Conservation (phyloP, 1,284 basidiomycete species). For the Cystodermella granulosa region DNA sequence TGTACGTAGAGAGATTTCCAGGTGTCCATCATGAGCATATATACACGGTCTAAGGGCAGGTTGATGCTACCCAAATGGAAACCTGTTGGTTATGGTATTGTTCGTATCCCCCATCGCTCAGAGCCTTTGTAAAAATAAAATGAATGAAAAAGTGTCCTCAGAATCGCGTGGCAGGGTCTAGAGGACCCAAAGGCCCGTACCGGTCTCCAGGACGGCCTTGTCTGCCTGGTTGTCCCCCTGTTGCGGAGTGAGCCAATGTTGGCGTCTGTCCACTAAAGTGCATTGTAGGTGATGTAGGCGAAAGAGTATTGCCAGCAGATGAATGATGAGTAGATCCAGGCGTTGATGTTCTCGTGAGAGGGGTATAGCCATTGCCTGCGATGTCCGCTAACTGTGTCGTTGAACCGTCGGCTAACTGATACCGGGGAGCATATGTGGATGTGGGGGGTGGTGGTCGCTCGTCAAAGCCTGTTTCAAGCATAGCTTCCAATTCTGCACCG, state of each 20-base stretch:
- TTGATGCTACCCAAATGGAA: too few relatives aligned
- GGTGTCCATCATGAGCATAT: conserved; percentile 30
- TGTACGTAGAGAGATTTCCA: conserved; percentile 27
- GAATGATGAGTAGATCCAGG: conserved; percentile 35
- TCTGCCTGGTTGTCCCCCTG: conserved; percentile 29
- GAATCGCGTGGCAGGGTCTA: conserved; percentile 58
- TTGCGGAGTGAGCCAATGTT: conserved; percentile 26
- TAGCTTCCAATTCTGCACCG: conserved; percentile 76
- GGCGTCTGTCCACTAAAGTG: conserved; percentile 25
- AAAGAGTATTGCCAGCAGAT: conserved; percentile 37
- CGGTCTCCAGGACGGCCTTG: conserved; percentile 41
- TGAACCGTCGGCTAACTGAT: conserved; percentile 58
- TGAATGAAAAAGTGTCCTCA: conserved; percentile 22
- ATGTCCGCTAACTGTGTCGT: conserved; percentile 42
- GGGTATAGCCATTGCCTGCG: conserved; percentile 51
- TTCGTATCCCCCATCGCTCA: too few relatives aligned
- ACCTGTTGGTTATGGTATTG: too few relatives aligned
- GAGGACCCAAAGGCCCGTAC: conserved; percentile 73
- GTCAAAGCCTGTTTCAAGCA: conserved; percentile 85
- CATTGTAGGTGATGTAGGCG: conserved; percentile 46
- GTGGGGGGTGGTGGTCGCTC: conserved; percentile 50
- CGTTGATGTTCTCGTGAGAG: conserved; percentile 50
- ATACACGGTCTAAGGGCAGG: too few relatives aligned
- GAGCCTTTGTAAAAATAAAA: conserved; percentile 25
- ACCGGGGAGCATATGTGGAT: conserved; percentile 47